Evolutionary conservation across 768 basidiomycete species (phyloP).

Genomic region (Tephrocybe sp.): DNA sequence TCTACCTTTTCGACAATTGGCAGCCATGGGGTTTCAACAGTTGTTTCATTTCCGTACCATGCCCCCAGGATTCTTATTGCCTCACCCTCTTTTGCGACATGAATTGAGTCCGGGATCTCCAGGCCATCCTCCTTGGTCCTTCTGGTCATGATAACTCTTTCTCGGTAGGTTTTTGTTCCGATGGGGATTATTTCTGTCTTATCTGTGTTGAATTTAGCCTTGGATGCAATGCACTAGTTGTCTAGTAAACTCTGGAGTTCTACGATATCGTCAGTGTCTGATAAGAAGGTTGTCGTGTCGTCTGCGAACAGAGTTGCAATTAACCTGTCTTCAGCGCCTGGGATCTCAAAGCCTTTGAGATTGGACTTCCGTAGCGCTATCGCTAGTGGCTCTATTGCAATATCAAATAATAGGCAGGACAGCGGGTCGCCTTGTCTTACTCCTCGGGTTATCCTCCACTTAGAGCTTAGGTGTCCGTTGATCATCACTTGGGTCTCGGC

Average conservation of each 20-base stretch:
- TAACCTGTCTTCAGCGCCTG: slow-evolving; percentile 20
- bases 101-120: slow-evolving; percentile 19
- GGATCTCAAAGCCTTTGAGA: slow-evolving; percentile 26
- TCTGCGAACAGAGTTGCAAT: slow-evolving; percentile 29
- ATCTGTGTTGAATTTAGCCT: too few species aligned
- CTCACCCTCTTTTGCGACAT: too few species aligned
- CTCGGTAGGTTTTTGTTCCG: not conserved
- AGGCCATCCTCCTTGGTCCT: too few species aligned
- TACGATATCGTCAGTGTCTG: slow-evolving; percentile 22
- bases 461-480: slow-evolving; percentile 3
- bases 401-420: slow-evolving; percentile 37
- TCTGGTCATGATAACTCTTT: too few species aligned
- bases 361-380: too few species aligned
- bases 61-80: slow-evolving; percentile 30
- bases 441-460: too few species aligned
- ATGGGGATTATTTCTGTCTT: not conserved
- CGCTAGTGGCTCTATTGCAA: too few species aligned
- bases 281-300: slow-evolving; percentile 37
- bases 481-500: slow-evolving; percentile 5
- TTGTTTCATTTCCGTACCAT: slow-evolving; percentile 26
- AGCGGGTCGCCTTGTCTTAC: slow-evolving; percentile 35
- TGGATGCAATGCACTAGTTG: not conserved
- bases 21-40: slow-evolving; percentile 22
- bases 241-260: slow-evolving; percentile 26
- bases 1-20: slow-evolving; percentile 25